Conservation (phyloP, 768 basidiomycete genomes). For the Suillus spraguei region DNA sequence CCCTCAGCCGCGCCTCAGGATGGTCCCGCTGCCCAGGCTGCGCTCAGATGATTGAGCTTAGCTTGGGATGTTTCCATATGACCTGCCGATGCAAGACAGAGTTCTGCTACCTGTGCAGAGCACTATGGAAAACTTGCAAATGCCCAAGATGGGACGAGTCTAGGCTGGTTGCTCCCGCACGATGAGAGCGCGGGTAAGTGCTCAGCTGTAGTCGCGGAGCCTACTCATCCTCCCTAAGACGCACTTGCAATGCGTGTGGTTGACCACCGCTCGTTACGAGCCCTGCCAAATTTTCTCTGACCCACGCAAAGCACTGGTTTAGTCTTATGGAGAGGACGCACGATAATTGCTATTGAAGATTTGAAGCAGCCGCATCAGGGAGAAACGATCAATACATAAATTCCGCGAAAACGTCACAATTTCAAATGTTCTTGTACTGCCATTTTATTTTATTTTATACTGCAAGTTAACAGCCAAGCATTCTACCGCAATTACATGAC, state of each 20-base stretch:
- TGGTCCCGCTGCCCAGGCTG: conserved; percentile 46
- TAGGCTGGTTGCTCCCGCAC: conserved; percentile 34
- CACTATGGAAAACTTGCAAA: conserved; percentile 61
- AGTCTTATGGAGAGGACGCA: not conserved
- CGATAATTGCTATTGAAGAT: not conserved
- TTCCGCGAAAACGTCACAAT: not conserved
- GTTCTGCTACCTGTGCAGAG: conserved; percentile 52
- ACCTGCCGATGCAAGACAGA: conserved; percentile 40
- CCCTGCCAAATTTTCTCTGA: not conserved
- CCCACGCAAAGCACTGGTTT: not conserved
- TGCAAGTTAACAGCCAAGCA: too few relatives aligned
- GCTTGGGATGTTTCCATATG: conserved; percentile 43
- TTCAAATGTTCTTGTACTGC: not conserved
- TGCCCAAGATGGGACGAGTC: conserved; percentile 72
- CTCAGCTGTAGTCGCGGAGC: conserved; percentile 33
- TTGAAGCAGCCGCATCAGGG: not conserved
- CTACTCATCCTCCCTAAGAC: conserved; percentile 28
- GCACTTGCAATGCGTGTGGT: not conserved
- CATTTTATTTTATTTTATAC: too few relatives aligned
- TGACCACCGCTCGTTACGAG: not conserved
- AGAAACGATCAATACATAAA: not conserved
- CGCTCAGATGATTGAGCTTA: conserved; percentile 39
- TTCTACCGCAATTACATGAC: too few relatives aligned
- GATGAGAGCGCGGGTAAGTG: conserved; percentile 43
- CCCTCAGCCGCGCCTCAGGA: conserved; percentile 27